phyloP scores from a whole-genome alignment of 2,329 filamentous ascomycete genomes.

The Microdochium nivale region DNA sequence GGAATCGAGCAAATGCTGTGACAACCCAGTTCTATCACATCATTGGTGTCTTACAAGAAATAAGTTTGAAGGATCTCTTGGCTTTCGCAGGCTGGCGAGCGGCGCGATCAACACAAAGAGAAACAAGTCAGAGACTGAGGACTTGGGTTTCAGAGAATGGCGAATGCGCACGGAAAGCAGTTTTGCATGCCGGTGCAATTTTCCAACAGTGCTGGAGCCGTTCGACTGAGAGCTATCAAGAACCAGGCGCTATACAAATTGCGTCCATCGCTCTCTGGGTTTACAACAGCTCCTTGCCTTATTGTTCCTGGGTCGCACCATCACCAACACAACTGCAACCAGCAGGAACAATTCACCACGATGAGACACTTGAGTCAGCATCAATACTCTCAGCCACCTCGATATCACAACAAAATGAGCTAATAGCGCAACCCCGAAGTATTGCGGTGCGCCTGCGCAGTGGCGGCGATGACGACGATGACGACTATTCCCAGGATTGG shows the following conservation, averaged over 20 bases:
- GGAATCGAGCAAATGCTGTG: not conserved
- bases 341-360: not conserved
- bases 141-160: not conserved
- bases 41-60: not conserved
- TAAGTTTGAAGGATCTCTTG: not conserved
- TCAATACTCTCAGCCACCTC: not conserved
- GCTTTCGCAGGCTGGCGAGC: not conserved
- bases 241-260: not conserved
- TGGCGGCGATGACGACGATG: not conserved
- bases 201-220: not conserved
- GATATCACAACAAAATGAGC: not conserved
- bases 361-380: not conserved
- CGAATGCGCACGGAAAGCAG: not conserved
- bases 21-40: not conserved
- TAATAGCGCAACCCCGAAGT: not conserved
- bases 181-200: not conserved
- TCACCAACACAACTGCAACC: not conserved
- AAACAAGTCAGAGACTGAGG: not conserved
- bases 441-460: not conserved
- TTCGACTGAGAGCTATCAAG: not conserved
- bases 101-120: not conserved
- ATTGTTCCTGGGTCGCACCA: not conserved
- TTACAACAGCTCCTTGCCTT: not conserved
- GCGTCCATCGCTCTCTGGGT: not conserved
- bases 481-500: not conserved